Evolutionary conservation across 768 basidiomycete genomes (phyloP), one percentile per base, ranked within the genome.

Genomic region (Hydnum rufescens): DNA sequence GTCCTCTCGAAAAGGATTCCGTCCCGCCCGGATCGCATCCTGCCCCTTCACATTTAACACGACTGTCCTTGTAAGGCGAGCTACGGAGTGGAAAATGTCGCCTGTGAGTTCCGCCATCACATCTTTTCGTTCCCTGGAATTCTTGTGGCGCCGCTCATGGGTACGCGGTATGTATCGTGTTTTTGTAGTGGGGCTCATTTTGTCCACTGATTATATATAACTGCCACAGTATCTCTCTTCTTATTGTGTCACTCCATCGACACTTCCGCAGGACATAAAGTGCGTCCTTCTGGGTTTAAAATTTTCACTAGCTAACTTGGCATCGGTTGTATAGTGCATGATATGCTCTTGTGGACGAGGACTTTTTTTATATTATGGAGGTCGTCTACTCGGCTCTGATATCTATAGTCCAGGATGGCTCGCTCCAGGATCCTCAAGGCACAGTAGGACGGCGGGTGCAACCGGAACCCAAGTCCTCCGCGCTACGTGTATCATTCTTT

Each of bases 401-500:
- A 3, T 46, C 34, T 25, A 56, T 70, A 44, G 58, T 63, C 55
- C 58, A 49, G 42, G 60, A 31, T 54, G 64, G 42, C 57, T 74
- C 63, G 16, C 65, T 60, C 57, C 64, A 22, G 13, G 36, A 39
- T 13, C 13, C 36, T 13, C 54, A 68, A 59, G 63, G 65, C 62
- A 29, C 32, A 47, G 6, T 36, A 44, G 16, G 18, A 49, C 3
- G 58, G 57, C 3, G 54, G 23, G 61, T 66, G 3, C 57, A 66
- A 8, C 22, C 22, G 74, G 71, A 2, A 58, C 60, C 4, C 67
- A 71, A 49, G 60, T 76, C 0, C 65, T 80, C 18, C 65, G 64
- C 4, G 67, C 73, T 0, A 63, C 78, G 2, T 60, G 68, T 2
- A 68, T 64, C 2, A 63, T 77, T 6, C 63, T 78, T 46, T 68